Evolutionary conservation across 805 yeast genomes (phyloP).

Genomic region (Suhomyces pyralidae): DNA sequence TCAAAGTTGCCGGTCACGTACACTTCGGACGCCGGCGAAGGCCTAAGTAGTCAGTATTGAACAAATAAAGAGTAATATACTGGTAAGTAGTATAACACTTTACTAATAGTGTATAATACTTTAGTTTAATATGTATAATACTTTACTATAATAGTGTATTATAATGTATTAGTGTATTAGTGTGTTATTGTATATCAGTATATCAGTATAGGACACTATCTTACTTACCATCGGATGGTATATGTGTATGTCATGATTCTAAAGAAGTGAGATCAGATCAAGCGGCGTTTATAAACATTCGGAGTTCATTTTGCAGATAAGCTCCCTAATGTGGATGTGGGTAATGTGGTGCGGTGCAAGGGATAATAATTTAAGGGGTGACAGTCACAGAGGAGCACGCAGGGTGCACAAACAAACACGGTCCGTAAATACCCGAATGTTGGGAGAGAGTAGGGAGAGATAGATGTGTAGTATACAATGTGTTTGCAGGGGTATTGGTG

Average conservation of each 20-base stretch:
- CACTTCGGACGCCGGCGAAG: conserved; percentile 16
- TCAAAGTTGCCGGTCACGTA: conserved; percentile 42
- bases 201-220: too few relatives aligned
- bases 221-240: conserved; percentile 8
- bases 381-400: too few relatives aligned
- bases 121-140: too few relatives aligned
- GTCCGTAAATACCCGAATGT: not conserved
- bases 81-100: too few relatives aligned
- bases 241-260: conserved; percentile 6
- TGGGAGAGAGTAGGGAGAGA: not conserved
- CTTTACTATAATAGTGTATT: too few relatives aligned
- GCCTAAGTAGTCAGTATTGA: conserved; percentile 5
- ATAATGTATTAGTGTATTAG: too few relatives aligned
- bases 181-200: too few relatives aligned
- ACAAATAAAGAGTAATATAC: too few relatives aligned
- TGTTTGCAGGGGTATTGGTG: too few relatives aligned
- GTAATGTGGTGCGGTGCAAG: not conserved
- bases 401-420: too few relatives aligned
- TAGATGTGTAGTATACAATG: too few relatives aligned
- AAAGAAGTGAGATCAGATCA: not conserved
- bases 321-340: not conserved
- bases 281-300: not conserved
- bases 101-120: too few relatives aligned
- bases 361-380: not conserved
- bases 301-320: not conserved